phyloP scores from a whole-genome alignment of 768 basidiomycete genomes.

The Trametes cubensis region DNA sequence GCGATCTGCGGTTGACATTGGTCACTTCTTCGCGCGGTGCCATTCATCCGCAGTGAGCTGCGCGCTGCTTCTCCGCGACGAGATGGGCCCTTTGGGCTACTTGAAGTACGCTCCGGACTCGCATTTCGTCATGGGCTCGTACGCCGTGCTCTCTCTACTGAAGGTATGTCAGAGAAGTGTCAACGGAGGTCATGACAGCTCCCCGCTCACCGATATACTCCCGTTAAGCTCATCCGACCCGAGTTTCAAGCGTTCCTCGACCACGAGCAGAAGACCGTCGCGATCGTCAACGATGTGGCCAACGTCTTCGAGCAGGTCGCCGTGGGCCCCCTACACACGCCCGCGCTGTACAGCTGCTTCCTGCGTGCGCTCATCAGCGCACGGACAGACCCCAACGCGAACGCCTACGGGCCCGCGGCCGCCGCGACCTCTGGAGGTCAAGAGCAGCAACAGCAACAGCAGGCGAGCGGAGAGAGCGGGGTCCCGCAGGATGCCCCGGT shows the following conservation, averaged over 20 bases:
- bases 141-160: constrained; percentile 88
- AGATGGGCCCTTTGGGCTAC: constrained; percentile 74
- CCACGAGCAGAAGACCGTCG: constrained; percentile 70
- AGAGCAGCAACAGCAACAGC: constrained; percentile 6
- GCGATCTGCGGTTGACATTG: constrained; percentile 67
- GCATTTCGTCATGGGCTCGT: constrained; percentile 89
- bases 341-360: constrained; percentile 86
- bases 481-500: constrained; percentile 17
- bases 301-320: constrained; percentile 77
- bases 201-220: background rate
- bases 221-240: constrained; percentile 70
- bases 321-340: constrained; percentile 81
- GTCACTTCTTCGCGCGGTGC: constrained; percentile 82
- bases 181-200: background rate
- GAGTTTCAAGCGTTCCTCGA: constrained; percentile 80
- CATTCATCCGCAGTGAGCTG: constrained; percentile 72
- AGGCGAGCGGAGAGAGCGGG: constrained; percentile 1
- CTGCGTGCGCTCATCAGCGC: constrained; percentile 75
- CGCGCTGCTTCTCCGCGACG: constrained; percentile 73
- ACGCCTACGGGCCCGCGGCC: constrained; percentile 15
- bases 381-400: constrained; percentile 36
- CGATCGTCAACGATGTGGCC: constrained; percentile 79
- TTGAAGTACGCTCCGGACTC: constrained; percentile 88
- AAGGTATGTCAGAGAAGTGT: constrained; percentile 57
- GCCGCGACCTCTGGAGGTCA: background rate